Evolutionary conservation across 768 basidiomycete species (phyloP), one percentile per base, ranked within the genome.

Genomic region (Trametes villosa): DNA sequence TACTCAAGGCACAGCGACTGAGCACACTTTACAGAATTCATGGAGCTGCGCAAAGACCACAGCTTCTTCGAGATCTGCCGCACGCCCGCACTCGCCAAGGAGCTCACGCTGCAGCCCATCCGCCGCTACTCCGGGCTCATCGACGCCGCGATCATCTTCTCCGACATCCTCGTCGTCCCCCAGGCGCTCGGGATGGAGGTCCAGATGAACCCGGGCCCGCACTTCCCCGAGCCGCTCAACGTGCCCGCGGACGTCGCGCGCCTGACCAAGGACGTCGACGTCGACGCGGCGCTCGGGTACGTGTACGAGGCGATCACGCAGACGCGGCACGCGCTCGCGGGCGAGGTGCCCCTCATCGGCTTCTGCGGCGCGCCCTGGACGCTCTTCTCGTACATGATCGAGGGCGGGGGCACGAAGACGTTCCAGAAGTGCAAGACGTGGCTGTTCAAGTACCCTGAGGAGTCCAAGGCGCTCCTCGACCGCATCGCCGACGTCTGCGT

Each of bases 341-440:
- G 96, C 22, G 84, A 92, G 71, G 95, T 98, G 15, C 96, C 97
- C 13, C 80, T 99, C 57, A 97, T 99, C 67, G 97, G 97, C 12
- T 99, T 99, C 77, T 93, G 87, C 70, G 97, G 96, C 40, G 95
- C 94, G 0, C 97, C 97, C 1, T 98, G 97, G 97, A 99, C 97
- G 4, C 83, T 98, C 53, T 95, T 99, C 77, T 86, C 89, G 22
- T 99, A 98, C 74, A 99, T 99, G 97, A 84, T 97, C 68, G 97
- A 98, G 74, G 97, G 97, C 9, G 96, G 96, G 6, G 91, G 91
- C 9, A 92, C 86, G 74, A 95, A 94, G 76, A 92, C 91, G 15
- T 85, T 92, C 67, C 89, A 92, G 63, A 95, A 96, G 74, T 85
- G 86, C 34, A 99, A 99, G 77, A 86, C 89, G 0, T 99, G 97